phyloP scores from a whole-genome alignment of 805 yeast species.

The Yamadazyma tumulicola region DNA sequence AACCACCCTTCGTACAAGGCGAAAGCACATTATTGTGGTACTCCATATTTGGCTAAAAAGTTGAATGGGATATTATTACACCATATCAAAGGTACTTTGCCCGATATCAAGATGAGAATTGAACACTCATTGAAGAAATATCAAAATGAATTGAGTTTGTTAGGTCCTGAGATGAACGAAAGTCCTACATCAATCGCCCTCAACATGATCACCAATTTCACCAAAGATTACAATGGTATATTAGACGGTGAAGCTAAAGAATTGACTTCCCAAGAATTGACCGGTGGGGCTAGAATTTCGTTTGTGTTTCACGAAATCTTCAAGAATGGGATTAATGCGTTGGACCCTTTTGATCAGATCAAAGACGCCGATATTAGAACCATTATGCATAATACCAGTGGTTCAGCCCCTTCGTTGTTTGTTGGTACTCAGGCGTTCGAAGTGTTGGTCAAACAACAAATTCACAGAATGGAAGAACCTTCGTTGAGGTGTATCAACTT shows the following conservation, averaged over 20 bases:
- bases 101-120: constrained; percentile 89
- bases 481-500: constrained; percentile 81
- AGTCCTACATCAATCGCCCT: constrained; percentile 87
- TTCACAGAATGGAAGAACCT: constrained; percentile 92
- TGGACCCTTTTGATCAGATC: constrained; percentile 95
- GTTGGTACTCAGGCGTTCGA: constrained; percentile 98
- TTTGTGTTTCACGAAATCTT: constrained; percentile 96
- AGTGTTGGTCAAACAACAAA: constrained; percentile 90
- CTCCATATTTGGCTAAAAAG: constrained; percentile 94
- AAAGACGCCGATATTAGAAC: constrained; percentile 95
- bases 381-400: constrained; percentile 93
- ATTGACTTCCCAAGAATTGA: constrained; percentile 79
- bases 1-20: constrained; percentile 86
- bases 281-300: constrained; percentile 97
- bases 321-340: constrained; percentile 84
- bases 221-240: constrained; percentile 87
- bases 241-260: constrained; percentile 92
- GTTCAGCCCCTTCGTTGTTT: constrained; percentile 92
- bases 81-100: constrained; percentile 67
- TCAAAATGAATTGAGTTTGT: constrained; percentile 66
- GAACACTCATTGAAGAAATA: constrained; percentile 82
- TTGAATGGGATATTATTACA: constrained; percentile 82
- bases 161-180: constrained; percentile 89
- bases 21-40: constrained; percentile 95
- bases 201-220: constrained; percentile 86